Percentiles rank a stretch among this genome's conserved stretches.
Evolutionary conservation across 805 yeast species (phyloP).

Genomic region (Wickerhamiella kazuoi): DNA sequence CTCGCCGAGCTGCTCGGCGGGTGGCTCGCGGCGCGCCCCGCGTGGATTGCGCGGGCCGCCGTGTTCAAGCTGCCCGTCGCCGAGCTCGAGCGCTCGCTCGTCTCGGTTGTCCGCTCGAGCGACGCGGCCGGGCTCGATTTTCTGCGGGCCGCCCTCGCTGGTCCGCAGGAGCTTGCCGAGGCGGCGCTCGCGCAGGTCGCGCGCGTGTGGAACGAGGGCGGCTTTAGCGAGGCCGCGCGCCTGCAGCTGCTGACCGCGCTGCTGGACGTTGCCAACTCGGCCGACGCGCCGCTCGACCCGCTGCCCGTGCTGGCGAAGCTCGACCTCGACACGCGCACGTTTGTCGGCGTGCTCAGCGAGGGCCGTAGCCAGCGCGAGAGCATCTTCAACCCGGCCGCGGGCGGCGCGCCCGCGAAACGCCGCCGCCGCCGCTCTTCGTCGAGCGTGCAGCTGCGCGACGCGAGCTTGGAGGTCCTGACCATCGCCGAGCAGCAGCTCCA

Average conservation of each 20-base stretch:
- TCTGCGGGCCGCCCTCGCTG: slow-evolving; percentile 34
- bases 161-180: slow-evolving; percentile 21
- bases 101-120: slow-evolving; percentile 41
- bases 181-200: slow-evolving; percentile 34
- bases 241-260: slow-evolving; percentile 40
- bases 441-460: slow-evolving; percentile 38
- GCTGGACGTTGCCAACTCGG: slow-evolving; percentile 35
- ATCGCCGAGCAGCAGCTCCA: slow-evolving; percentile 66
- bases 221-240: slow-evolving; percentile 40
- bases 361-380: slow-evolving; percentile 35
- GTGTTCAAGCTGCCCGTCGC: slow-evolving; percentile 33
- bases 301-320: slow-evolving; percentile 29
- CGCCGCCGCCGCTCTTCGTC: slow-evolving; percentile 65
- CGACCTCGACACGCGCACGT: slow-evolving; percentile 42
- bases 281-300: slow-evolving; percentile 28
- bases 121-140: slow-evolving; percentile 52
- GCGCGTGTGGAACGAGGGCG: slow-evolving; percentile 31
- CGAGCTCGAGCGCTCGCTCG: slow-evolving; percentile 39
- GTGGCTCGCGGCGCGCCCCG: slow-evolving; percentile 31
- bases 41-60: slow-evolving; percentile 29
- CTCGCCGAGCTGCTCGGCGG: slow-evolving; percentile 26
- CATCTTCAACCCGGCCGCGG: slow-evolving; percentile 19
- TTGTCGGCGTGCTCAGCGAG: slow-evolving; percentile 40
- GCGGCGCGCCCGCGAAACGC: slow-evolving; percentile 24
- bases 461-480: slow-evolving; percentile 33